phyloP scores from a whole-genome alignment of 1,284 basidiomycete species.

The Boletus sp. region DNA sequence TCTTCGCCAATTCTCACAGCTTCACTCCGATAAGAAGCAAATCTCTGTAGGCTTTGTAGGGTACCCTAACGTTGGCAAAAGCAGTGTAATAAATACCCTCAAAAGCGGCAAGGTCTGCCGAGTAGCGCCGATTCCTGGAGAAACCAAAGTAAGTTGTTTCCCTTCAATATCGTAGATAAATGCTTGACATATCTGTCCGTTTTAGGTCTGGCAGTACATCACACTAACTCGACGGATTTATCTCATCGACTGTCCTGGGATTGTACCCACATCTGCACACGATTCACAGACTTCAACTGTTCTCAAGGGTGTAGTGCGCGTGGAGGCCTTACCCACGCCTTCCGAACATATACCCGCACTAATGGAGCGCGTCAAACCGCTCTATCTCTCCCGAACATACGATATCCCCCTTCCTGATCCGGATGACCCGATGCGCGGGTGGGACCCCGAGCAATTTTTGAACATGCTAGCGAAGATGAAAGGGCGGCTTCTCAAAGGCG shows the following conservation, averaged over 20 bases:
- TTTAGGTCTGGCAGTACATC: conserved; percentile 98
- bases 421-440: conserved; percentile 53
- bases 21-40: conserved; percentile 99
- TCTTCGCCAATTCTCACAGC: conserved; percentile 93
- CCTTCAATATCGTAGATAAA: not conserved
- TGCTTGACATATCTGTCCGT: conserved; percentile 12
- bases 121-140: conserved; percentile 96
- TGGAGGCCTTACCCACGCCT: conserved; percentile 93
- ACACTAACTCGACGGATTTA: conserved; percentile 96
- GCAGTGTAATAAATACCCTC: conserved; percentile 97
- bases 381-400: conserved; percentile 94
- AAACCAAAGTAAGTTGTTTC: conserved; percentile 79
- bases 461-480: conserved; percentile 88
- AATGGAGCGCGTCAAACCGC: conserved; percentile 87
- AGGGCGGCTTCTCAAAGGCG: conserved; percentile 91
- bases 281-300: conserved; percentile 95
- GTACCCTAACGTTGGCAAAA: conserved; percentile 99
- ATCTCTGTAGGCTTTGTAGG: conserved; percentile 98
- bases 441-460: conserved; percentile 82
- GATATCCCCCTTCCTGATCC: conserved; percentile 68
- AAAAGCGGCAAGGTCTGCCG: conserved; percentile 99
- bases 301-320: conserved; percentile 95
- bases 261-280: conserved; percentile 91
- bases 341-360: conserved; percentile 93
- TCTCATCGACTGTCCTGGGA: conserved; percentile 98